These are phyloP conservation scores for Neocatenulostroma microsporum DNA, from an alignment of 2,329 filamentous ascomycete genomes.

Conservation along the genomic window DNA sequence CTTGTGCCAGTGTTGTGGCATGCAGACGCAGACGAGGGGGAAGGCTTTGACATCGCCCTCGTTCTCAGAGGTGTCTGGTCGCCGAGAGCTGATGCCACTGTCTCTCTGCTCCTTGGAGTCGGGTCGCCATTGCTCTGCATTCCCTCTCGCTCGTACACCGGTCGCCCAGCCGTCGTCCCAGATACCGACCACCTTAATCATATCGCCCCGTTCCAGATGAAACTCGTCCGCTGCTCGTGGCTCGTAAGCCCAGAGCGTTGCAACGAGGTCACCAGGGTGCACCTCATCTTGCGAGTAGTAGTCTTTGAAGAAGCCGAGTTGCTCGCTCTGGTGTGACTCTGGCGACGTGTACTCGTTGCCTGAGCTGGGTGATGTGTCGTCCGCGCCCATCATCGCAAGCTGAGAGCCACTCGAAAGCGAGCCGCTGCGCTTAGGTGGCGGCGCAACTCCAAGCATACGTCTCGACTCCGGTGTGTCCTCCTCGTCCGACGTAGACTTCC, in stretches of 20 bases:
- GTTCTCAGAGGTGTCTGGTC: conserved; percentile 18
- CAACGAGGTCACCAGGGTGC: conserved; percentile 79
- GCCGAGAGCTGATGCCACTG: conserved; percentile 66
- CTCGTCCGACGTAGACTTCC: conserved; percentile 60
- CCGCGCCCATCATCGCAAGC: conserved; percentile 35
- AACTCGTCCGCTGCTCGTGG: conserved; percentile 92
- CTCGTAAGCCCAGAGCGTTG: conserved; percentile 93
- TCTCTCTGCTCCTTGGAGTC: conserved; percentile 65
- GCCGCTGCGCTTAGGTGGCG: conserved; percentile 61
- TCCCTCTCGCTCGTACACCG: conserved; percentile 71
- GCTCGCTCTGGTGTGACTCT: conserved; percentile 87
- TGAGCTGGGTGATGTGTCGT: conserved; percentile 67
- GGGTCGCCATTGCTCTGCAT: conserved; percentile 81
- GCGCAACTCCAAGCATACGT: conserved; percentile 56
- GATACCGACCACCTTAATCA: conserved; percentile 96
- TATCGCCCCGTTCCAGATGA: conserved; percentile 84
- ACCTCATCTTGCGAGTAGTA: conserved; percentile 98
- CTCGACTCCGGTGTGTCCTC: conserved; percentile 47
- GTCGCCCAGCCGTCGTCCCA: conserved; percentile 99
- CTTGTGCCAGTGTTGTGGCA: conserved; percentile 93
- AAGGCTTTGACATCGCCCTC: conserved; percentile 91
- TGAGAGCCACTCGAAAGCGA: conserved; percentile 81
- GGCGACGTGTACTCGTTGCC: conserved; percentile 76
- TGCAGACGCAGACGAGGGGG: conserved; percentile 89
- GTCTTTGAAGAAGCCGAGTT: conserved; percentile 93